These are phyloP conservation scores for Diplodia mutila DNA, from an alignment of 2,329 filamentous ascomycete species.

Conservation along the genomic window DNA sequence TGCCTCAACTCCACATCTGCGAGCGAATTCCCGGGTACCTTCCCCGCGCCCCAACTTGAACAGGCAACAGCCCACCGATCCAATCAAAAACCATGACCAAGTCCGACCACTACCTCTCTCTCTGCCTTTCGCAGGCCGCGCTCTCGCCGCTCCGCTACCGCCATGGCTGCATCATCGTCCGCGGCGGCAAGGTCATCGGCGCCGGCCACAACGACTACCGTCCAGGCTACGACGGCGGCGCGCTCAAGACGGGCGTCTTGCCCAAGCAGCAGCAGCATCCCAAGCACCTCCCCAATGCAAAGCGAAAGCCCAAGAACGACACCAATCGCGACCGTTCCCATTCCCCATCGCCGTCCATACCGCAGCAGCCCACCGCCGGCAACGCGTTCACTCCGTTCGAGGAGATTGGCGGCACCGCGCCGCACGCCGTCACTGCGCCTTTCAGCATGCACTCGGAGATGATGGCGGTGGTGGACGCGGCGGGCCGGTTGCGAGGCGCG, in stretches of 20 bases:
- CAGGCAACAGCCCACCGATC: background rate
- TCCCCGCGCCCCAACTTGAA: background rate
- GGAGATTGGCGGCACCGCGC: constrained; percentile 35
- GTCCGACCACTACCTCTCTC: constrained; percentile 54
- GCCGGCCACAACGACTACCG: constrained; percentile 57
- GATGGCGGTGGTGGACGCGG: constrained; percentile 59
- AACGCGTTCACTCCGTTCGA: constrained; percentile 48
- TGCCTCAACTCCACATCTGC: background rate
- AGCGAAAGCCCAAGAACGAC: constrained; percentile 39
- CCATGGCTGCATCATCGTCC: constrained; percentile 56
- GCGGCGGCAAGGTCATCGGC: constrained; percentile 58
- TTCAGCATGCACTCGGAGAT: constrained; percentile 60
- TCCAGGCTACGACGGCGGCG: constrained; percentile 54
- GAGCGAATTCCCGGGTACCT: background rate
- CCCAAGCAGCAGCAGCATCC: constrained; percentile 35
- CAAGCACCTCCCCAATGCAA: constrained; percentile 33
- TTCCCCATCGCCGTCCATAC: background rate
- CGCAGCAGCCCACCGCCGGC: constrained; percentile 20
- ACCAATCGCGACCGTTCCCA: constrained; percentile 25
- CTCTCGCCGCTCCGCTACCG: constrained; percentile 53
- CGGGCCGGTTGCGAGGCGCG: constrained; percentile 46
- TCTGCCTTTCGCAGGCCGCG: constrained; percentile 57
- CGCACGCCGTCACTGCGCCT: constrained; percentile 44
- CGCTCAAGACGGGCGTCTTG: constrained; percentile 53
- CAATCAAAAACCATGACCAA: constrained; percentile 37